Percentiles rank a stretch among this genome's conserved stretches.
These are phyloP conservation scores for Cucurbita pepo DNA, from an alignment of 306 rosid species.

Conservation along the genomic window DNA sequence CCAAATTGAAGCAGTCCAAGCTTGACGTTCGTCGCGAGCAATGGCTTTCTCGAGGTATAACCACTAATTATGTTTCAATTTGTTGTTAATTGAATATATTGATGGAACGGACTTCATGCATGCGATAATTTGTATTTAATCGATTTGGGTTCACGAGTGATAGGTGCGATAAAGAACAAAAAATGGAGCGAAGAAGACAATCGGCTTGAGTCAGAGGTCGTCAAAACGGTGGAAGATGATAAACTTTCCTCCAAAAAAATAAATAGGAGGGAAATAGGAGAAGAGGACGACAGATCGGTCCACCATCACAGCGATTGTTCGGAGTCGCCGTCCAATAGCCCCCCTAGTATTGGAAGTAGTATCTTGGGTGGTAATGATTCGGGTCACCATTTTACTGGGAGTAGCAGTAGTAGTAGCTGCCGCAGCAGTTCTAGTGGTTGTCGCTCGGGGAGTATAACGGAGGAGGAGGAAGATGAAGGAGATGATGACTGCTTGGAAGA, in stretches of 20 bases:
- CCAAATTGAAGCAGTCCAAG: constrained; percentile 95
- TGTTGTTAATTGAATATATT: neutral
- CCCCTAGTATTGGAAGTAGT: constrained; percentile 37
- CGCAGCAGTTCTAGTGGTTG: constrained; percentile 30
- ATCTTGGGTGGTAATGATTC: constrained; percentile 49
- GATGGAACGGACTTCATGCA: neutral
- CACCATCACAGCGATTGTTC: constrained; percentile 43
- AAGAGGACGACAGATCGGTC: constrained; percentile 27
- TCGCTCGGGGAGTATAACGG: constrained; percentile 75
- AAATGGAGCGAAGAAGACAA: constrained; percentile 36
- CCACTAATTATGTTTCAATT: neutral
- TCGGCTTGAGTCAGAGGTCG: constrained; percentile 8
- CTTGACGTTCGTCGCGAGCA: constrained; percentile 97
- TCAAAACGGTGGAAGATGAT: constrained; percentile 19
- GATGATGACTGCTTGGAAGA: constrained; percentile 92
- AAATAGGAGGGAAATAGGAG: constrained; percentile 29
- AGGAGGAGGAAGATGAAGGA: constrained; percentile 39
- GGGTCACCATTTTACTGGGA: constrained; percentile 58
- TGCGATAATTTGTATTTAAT: neutral
- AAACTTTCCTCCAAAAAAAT: constrained; percentile 31
- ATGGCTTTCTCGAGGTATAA: constrained; percentile 84
- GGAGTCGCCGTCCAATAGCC: constrained; percentile 50
- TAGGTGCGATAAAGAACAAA: constrained; percentile 58
- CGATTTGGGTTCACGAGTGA: constrained; percentile 14
- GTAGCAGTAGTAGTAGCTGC: constrained; percentile 56